Evolutionary conservation across 1,284 basidiomycete genomes (phyloP).

Genomic region (Malassezia globosa): DNA sequence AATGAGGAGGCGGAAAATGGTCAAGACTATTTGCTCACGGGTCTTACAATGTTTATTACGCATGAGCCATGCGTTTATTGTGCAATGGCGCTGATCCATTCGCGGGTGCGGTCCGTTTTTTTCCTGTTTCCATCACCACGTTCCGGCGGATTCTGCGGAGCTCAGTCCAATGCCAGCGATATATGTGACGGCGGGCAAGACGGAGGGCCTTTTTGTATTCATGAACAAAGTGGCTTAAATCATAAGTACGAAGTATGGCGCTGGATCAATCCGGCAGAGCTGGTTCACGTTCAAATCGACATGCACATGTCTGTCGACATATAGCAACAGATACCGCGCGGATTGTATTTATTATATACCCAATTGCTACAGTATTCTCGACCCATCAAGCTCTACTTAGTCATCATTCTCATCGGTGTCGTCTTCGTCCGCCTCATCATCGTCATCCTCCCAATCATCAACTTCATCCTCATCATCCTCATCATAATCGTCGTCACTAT

Average conservation of each 20-base stretch:
- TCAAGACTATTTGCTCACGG: constrained; percentile 40
- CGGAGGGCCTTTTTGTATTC: constrained; percentile 44
- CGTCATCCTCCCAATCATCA: constrained; percentile 7
- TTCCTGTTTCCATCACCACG: constrained; percentile 34
- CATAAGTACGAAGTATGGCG: constrained; percentile 48
- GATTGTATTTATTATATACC: neutral
- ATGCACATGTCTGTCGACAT: neutral
- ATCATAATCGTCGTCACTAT: constrained; percentile 1
- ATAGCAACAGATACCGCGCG: neutral
- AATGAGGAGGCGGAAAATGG: constrained; percentile 21
- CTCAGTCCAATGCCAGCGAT: constrained; percentile 3
- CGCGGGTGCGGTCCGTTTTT: constrained; percentile 30
- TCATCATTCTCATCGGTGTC: neutral
- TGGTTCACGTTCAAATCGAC: neutral
- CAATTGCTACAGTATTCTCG: no score
- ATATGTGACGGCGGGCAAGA: constrained; percentile 22
- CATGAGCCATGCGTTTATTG: constrained; percentile 45
- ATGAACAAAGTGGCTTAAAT: constrained; percentile 49
- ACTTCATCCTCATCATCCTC: constrained; percentile 9
- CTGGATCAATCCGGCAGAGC: constrained; percentile 23
- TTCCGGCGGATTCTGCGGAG: constrained; percentile 36
- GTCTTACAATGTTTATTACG: constrained; percentile 33
- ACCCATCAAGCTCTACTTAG: no score
- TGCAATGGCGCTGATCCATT: constrained; percentile 43
- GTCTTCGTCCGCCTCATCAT: constrained; percentile 8